Evolutionary conservation across 768 basidiomycete genomes (phyloP), one percentile per base, ranked within the genome.

Genomic region (Thelephora ganbajun): DNA sequence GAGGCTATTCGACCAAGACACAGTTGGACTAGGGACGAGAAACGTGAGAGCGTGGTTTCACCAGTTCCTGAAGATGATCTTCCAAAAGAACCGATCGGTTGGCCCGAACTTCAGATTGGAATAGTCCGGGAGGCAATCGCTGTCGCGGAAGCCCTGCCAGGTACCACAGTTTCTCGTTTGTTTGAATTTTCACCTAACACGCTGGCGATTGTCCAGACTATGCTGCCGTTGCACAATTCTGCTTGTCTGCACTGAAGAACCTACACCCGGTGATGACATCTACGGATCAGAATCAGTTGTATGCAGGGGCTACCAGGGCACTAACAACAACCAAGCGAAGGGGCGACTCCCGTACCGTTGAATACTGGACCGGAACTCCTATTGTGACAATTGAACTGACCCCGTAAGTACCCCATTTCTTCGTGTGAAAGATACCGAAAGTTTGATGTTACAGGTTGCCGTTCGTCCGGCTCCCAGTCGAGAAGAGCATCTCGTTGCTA

Each of bases 61-160:
- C 51, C 22, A 9, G 6, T 56, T 20, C 46, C 71, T 48, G 68
- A 71, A 43, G 72, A 73, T 46, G 63, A 66, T 0, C 33, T 54
- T 4, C 60, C 65, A 26, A 67, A 63, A 20, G 77, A 79, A 52
- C 63, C 73, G 4, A 87, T 80, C 59, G 96, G 96, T 3, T 98
- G 94, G 94, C 83, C 92, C 2, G 89, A 92, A 60, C 68, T 99
- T 35, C 94, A 96, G 66, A 77, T 97, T 14, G 91, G 90, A 19
- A 79, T 93, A n/a, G 71, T 97, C 18, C 76, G 90, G 34, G 96
- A 98, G 60, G 89, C 91, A 0, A 80, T 97, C 18, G 81, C 85
- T 0, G 80, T 98, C 2, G 87, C 90, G 1, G 90, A 97, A 62
- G 79, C 89, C 12, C 66, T 99, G 19, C 91, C 94, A 48, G 91